Base-by-base conservation (phyloP, 306 rosid species). In the Astragalus membranaceus region DNA sequence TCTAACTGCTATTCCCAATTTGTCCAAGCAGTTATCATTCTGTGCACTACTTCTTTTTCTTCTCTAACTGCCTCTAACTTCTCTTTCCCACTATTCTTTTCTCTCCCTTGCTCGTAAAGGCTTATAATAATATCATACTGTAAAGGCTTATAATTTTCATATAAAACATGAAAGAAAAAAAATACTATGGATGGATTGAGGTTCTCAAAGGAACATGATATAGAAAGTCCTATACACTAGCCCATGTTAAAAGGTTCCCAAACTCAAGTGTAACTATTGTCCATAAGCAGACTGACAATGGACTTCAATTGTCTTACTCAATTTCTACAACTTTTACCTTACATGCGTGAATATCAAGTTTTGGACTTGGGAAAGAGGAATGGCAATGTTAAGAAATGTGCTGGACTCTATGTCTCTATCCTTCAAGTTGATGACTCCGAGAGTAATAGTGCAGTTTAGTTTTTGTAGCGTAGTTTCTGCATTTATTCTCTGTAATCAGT, bases 291-390 rank as follows among this genome's bases (percentile, higher is more conserved):
- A 39, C 49, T 10, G 49, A 39, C 67, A 37, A 37, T 5, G 50
- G 67, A 39, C 49, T 39, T 61, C 50, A 61, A 16, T 61, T 39
- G 9, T 61, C 32, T 17, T 61, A 41, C 50, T 39, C 67, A 16
- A 61, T 39, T 39, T 61, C 67, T 61, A 61, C 67, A 37, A 60
- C 17, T 39, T 61, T 33, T 61, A 39, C 67, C 67, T 39, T 37
- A 39, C 23, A 59, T 59, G 65, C 46, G 13, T 12, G 30, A 59
- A 59, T 39, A 8, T 39, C 67, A 41, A 61, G 32, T 13, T 61
- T n/a, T 16, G 33, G 35, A 39, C 35, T 61, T 16, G 35, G 67
- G 35, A 14, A 10, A 3, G 49, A 39, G 47, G 49, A 61, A 15
- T 61, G 50, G 20, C 49, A 39, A 11, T 39, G 49, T 41, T 61